Evolutionary conservation across 2,329 filamentous ascomycete genomes (phyloP).

Genomic region (Aspergillus alliaceus): DNA sequence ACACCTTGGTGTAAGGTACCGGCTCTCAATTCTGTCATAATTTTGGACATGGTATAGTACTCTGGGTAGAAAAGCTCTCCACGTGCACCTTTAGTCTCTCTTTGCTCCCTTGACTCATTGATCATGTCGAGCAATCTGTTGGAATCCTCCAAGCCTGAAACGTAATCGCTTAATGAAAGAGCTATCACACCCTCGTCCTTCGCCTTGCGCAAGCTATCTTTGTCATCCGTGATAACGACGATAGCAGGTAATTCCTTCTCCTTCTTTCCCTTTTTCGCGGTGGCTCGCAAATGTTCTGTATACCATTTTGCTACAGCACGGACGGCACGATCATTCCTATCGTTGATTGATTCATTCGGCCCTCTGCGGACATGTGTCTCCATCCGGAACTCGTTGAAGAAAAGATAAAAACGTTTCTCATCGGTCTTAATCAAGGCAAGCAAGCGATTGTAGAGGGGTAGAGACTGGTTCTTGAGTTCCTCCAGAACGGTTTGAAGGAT

Average conservation of each 20-base stretch:
- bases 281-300: conserved; percentile 70
- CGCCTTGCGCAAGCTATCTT: conserved; percentile 80
- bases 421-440: conserved; percentile 90
- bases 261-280: conserved; percentile 53
- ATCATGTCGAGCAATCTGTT: conserved; percentile 92
- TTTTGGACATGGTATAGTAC: conserved; percentile 82
- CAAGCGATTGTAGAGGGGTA: conserved; percentile 92
- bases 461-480: conserved; percentile 87
- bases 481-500: conserved; percentile 95
- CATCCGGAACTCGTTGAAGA: conserved; percentile 96
- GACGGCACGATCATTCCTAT: conserved; percentile 92
- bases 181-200: conserved; percentile 70
- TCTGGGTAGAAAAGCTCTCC: conserved; percentile 80
- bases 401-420: conserved; percentile 96
- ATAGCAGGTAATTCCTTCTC: conserved; percentile 67
- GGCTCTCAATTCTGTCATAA: conserved; percentile 90
- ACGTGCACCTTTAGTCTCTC: conserved; percentile 64
- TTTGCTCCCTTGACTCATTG: conserved; percentile 70
- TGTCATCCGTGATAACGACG: conserved; percentile 93
- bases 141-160: conserved; percentile 78
- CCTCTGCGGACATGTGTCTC: conserved; percentile 83
- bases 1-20: conserved; percentile 89
- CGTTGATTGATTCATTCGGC: conserved; percentile 84
- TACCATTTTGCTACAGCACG: conserved; percentile 89
- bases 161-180: conserved; percentile 71